Evolutionary conservation across 192 early-diverging fungal genomes (phyloP), one percentile per base, ranked within the genome.

Genomic region (Radiomyces spectabilis): DNA sequence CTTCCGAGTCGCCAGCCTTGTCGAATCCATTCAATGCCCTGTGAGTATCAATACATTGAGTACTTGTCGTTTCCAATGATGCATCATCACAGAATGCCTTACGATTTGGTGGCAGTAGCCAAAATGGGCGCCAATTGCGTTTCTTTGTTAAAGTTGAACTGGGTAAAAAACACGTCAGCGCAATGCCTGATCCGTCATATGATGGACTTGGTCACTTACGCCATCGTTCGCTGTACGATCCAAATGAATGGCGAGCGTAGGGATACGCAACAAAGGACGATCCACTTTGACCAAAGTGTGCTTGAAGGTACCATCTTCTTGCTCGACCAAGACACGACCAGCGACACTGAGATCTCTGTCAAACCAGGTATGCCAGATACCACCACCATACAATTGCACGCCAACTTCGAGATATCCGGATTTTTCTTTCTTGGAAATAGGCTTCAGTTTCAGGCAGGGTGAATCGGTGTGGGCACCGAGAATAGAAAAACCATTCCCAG

Each of bases 351-450:
- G 74, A 72, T 99, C 97, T 59, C 97, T 86, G 66, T 99, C 97
- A 66, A 99, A 99, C 97, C 97, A 99, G 25, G 97, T 95, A 69
- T 95, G 84, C 89, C 94, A 97, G 15, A 96, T 70, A n/a, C 92
- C 95, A n/a, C 95, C 95, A 59, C 95, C 95, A 58, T 97, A 97
- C 33, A 83, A 54, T 69, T 94, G 89, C 26, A 89, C 87, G 49
- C 89, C 89, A 42, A 97, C 92, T 72, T 98, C 87, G 29, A 92
- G 72, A 69, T 95, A 97, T 16, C 91, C 92, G 19, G 59, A 64
- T 43, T 82, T 83, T 33, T 82, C 80, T 76, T 92, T 97, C 71
- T 93, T 95, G 24, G 93, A 95, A 34, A 92, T 75, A 15, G 97
- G 97, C 71, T 96, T 99, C 54, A 97, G 77, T 79, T 93, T 99